Conservation (phyloP, 768 basidiomycete species). For the Xerocomellus amylosporus region DNA sequence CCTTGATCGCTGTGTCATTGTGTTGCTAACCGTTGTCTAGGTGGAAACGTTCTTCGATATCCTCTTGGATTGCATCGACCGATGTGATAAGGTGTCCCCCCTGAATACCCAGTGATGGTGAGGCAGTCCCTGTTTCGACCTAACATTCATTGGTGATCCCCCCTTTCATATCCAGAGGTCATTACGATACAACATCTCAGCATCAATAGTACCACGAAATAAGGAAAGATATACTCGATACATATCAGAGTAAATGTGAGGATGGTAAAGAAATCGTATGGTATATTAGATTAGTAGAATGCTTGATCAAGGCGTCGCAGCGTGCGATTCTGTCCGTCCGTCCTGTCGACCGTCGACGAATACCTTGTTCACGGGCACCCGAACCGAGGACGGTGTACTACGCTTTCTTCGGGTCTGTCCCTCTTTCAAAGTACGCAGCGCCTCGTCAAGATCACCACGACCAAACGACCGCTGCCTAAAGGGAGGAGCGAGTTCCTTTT, state of each 20-base stretch:
- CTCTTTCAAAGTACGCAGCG: conserved; percentile 74
- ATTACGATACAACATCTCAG: background rate
- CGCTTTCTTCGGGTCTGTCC: conserved; percentile 38
- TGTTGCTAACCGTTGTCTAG: conserved; percentile 35
- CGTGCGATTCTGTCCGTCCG: conserved; percentile 3
- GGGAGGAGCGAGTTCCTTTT: conserved; percentile 38
- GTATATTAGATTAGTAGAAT: background rate
- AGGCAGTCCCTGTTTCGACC: background rate
- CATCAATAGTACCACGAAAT: background rate
- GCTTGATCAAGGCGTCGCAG: background rate
- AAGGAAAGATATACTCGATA: background rate
- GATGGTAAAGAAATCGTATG: background rate
- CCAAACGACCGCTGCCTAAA: conserved; percentile 55
- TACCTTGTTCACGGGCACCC: conserved; percentile 19
- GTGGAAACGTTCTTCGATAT: conserved; percentile 63
- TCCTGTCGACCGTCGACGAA: conserved; percentile 26
- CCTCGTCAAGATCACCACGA: conserved; percentile 80
- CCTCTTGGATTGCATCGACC: conserved; percentile 55
- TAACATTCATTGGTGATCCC: background rate
- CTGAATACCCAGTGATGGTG: conserved; percentile 41
- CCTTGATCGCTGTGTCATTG: background rate
- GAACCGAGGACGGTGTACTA: conserved; percentile 12
- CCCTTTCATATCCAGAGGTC: background rate
- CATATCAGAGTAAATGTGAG: background rate
- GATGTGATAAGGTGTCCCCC: conserved; percentile 59